Evolutionary conservation across 805 yeast genomes (phyloP).

Genomic region (Teunomyces cretensis): DNA sequence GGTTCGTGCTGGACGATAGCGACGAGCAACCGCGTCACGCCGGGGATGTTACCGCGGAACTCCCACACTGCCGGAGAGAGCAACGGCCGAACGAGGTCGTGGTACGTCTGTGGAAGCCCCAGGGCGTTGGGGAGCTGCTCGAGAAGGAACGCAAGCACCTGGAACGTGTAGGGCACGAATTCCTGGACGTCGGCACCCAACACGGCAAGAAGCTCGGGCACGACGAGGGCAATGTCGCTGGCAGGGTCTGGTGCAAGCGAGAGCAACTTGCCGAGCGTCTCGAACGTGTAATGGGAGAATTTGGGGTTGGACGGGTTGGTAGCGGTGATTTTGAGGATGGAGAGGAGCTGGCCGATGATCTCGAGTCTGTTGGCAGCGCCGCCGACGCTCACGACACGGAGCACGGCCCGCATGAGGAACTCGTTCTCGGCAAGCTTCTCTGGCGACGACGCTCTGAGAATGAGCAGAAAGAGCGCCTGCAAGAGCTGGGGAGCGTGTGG

Average conservation of each 20-base stretch:
- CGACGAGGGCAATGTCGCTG: constrained; percentile 48
- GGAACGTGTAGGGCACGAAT: constrained; percentile 90
- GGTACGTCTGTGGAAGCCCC: constrained; percentile 63
- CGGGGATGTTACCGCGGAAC: constrained; percentile 88
- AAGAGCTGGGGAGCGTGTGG: constrained; percentile 59
- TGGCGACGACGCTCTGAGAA: constrained; percentile 57
- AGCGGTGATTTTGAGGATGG: constrained; percentile 67
- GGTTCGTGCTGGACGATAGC: constrained; percentile 59
- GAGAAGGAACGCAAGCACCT: constrained; percentile 76
- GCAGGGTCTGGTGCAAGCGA: constrained; percentile 40
- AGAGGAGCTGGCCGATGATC: constrained; percentile 61
- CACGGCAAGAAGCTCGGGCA: constrained; percentile 67
- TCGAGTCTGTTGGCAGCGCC: constrained; percentile 55
- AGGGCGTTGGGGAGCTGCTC: constrained; percentile 53
- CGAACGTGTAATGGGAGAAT: constrained; percentile 88
- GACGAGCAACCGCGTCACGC: constrained; percentile 75
- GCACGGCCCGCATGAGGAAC: constrained; percentile 82
- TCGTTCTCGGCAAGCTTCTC: constrained; percentile 95
- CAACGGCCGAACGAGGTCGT: constrained; percentile 72
- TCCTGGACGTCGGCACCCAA: constrained; percentile 87
- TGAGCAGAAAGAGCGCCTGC: constrained; percentile 63
- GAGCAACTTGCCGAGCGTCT: constrained; percentile 75
- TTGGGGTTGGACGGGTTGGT: constrained; percentile 95
- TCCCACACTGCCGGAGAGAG: constrained; percentile 95
- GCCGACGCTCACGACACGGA: constrained; percentile 75